Base-by-base conservation (phyloP, 805 yeast species). In the Metschnikowia hibisci region DNA sequence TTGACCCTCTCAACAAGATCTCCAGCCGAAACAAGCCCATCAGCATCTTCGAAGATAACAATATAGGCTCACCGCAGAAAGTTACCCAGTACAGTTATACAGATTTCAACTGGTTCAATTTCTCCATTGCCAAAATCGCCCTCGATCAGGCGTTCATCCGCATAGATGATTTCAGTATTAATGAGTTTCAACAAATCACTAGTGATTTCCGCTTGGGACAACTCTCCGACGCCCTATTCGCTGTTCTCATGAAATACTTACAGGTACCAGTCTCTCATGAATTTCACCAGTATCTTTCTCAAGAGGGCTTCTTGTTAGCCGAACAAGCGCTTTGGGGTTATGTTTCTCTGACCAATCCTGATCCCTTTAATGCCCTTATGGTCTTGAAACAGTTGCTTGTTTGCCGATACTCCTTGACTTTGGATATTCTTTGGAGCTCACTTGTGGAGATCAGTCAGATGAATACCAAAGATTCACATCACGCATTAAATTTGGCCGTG, bases 1-100 rank as follows among this genome's bases (percentile, higher is more conserved):
- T 69, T 0, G 77, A 73, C 48, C 78, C 78, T 2, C 57, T 73
- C 22, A 60, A 53, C 35, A 54, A 61, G 4, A 55, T 69, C 11
- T 60, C 74, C 2, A 62, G 53, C 33, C 58, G 55, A 34, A 63
- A 58, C 35, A 63, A 63, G 39, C 65, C 68, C 4, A 69, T 72
- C 15, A 41, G 57, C 9, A 71, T 72, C n/a, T 72, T 56, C 40
- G 70, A 70, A 37, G 77, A 72, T 48, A 46, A 52, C 11, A 39
- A 39, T 23, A 52, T 62, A 4, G 64, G 67, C 3, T 71, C 76
- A 8, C 67, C 75, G 0, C 64, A 62, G 32, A 63, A 64, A 36
- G 57, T 55, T 2, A 49, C 49, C 14, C 62, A 61, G 3, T 65
- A 70, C 44, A 61, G 62, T 38, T 57, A 66, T 37, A 46, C 65